A percentile compares a stretch with the other conserved stretches of the same genome.
Evolutionary conservation across 2,329 filamentous ascomycete genomes (phyloP).

Genomic region (Purpureocillium takamizusanense): DNA sequence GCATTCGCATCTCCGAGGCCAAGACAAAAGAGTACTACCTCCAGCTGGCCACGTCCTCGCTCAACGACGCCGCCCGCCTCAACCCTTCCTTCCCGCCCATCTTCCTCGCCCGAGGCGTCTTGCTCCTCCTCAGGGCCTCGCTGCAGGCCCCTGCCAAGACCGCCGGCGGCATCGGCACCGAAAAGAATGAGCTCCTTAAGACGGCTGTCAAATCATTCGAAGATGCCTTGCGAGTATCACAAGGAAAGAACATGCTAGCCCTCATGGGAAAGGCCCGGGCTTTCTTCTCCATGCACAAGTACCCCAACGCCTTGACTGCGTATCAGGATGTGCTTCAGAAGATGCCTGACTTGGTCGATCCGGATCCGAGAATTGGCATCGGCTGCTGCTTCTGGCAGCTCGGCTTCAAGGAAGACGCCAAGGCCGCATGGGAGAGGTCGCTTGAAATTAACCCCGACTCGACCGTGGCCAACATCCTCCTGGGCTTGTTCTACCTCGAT

Average conservation of each 20-base stretch:
- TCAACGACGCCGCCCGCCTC: constrained; percentile 93
- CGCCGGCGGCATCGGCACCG: constrained; percentile 57
- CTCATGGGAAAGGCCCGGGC: constrained; percentile 82
- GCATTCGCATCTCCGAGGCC: constrained; percentile 55
- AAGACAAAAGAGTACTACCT: constrained; percentile 93
- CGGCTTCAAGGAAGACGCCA: constrained; percentile 88
- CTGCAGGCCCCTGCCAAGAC: constrained; percentile 67
- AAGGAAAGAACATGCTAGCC: constrained; percentile 84
- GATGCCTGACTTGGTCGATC: constrained; percentile 81
- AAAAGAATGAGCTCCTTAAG: constrained; percentile 70
- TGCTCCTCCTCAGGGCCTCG: constrained; percentile 81
- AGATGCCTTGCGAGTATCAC: constrained; percentile 77
- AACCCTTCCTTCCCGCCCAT: constrained; percentile 89
- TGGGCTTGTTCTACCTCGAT: constrained; percentile 85
- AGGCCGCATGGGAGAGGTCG: constrained; percentile 79
- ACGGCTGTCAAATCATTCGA: constrained; percentile 90
- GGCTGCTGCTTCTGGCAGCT: constrained; percentile 97
- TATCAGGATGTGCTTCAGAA: constrained; percentile 84
- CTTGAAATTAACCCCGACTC: constrained; percentile 74
- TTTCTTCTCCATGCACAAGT: constrained; percentile 79
- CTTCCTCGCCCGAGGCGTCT: constrained; percentile 81
- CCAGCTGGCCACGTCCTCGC: constrained; percentile 76
- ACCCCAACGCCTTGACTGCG: constrained; percentile 67
- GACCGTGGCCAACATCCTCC: constrained; percentile 81
- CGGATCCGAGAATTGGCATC: constrained; percentile 91